Evolutionary conservation across 2,329 filamentous ascomycete genomes (phyloP), one percentile per base, ranked within the genome.

Genomic region (Colletotrichum liriopes): DNA sequence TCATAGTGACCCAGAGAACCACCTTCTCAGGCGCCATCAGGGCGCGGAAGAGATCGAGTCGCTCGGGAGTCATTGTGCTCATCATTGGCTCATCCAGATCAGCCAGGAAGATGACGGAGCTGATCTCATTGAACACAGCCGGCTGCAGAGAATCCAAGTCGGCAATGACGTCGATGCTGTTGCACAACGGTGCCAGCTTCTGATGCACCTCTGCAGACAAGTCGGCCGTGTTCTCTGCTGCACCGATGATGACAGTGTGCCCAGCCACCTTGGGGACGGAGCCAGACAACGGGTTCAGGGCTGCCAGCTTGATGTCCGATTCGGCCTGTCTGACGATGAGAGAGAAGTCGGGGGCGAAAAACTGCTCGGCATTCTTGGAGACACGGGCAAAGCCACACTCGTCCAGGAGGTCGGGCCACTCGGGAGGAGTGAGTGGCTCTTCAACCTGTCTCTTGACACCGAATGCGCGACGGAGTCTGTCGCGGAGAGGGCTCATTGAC

Each of bases 241-340:
- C 79, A 6, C 80, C 81, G 6, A 84, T 71, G 11, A 84, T 70
- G 9, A 85, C 70, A 7, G 83, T 74, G 20, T 77, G 74, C 18
- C 79, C 74, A 2, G 74, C 65, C 2, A 80, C 41, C 14, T 32
- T 41, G 5, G 62, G 23, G 1, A 49, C 51, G n/a, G 18, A 20
- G 47, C 52, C 62, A 29, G 12, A 63, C 59, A 9, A 76, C 61
- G 3, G 79, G 72, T 26, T 67, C 67, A 56, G 76, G 43, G 32
- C 43, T 7, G 72, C 29, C 9, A 68, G 55, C 66, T 80, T 80
- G 7, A 77, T 65, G 18, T 62, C 60, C 1, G 73, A 77, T 20
- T 77, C 75, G 20, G 81, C 75, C 62, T 85, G 84, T 12, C 83
- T 80, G 9, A 86, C 77, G 26, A 78, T 79, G n/a, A 86, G 66